phyloP scores from a whole-genome alignment of 306 rosid genomes.

The Vigna mungo region DNA sequence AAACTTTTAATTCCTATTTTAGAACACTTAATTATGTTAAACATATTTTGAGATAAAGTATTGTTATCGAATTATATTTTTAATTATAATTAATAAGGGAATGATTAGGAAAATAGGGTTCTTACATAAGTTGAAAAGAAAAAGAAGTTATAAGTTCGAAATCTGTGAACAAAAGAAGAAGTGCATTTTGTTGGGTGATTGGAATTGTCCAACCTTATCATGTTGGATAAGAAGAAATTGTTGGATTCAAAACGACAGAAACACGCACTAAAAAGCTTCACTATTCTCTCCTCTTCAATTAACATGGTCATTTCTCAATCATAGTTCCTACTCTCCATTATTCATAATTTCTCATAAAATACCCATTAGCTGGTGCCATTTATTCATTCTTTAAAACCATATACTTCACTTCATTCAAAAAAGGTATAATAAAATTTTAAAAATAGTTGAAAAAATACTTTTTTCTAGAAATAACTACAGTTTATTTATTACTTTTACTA shows the following conservation, averaged over 20 bases:
- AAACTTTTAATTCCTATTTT: no score
- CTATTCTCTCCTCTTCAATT: neutral
- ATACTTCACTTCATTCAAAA: neutral
- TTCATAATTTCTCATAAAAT: neutral
- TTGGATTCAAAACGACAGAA: conserved; percentile 18
- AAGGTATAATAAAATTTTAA: no score
- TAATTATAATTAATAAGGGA: no score
- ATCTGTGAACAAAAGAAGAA: neutral
- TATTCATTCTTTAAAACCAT: neutral
- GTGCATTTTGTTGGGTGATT: neutral
- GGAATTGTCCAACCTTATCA: neutral
- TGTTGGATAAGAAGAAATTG: neutral
- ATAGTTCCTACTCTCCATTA: neutral
- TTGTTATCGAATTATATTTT: no score
- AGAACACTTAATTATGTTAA: no score
- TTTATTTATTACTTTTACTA: no score
- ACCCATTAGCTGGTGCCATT: neutral
- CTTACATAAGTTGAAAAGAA: no score
- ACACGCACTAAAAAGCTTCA: neutral
- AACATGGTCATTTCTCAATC: neutral
- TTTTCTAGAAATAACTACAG: neutral
- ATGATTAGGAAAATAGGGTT: no score
- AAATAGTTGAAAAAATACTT: no score
- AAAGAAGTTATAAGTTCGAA: neutral
- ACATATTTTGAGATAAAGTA: no score